A percentile compares a stretch with the other conserved stretches of the same genome.
phyloP scores from a whole-genome alignment of 495 filamentous ascomycete species.

The Cercophora newfieldiana region DNA sequence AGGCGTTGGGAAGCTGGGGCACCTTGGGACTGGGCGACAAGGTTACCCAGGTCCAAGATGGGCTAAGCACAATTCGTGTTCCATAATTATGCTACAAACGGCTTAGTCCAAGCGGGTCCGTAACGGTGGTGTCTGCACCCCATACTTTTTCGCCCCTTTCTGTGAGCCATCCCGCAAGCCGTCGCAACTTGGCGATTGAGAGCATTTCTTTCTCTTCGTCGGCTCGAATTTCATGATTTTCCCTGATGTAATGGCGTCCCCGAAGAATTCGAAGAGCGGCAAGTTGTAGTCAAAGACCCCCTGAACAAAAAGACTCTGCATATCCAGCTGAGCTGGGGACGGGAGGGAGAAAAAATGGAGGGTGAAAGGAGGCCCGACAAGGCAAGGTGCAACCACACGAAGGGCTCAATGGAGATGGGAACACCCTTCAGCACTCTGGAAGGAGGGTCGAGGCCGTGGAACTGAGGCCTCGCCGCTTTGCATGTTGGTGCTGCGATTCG shows the following conservation, averaged over 20 bases:
- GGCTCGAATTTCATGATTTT: background rate
- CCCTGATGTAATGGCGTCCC: no score
- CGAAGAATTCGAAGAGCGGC: no score
- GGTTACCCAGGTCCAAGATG: no score
- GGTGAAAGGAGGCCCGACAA: background rate
- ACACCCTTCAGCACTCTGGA: background rate
- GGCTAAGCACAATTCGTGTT: no score
- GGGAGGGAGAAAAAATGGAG: background rate
- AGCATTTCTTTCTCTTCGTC: no score
- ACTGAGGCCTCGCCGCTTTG: background rate
- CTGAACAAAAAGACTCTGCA: no score
- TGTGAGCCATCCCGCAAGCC: background rate
- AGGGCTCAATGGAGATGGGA: background rate
- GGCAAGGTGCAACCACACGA: background rate
- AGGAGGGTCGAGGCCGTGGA: background rate
- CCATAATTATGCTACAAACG: background rate
- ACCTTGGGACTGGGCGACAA: conserved; percentile 1
- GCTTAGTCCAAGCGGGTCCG: background rate
- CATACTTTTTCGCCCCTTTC: background rate
- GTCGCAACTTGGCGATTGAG: no score
- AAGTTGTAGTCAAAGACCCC: background rate
- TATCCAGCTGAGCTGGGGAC: background rate
- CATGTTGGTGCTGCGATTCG: conserved; percentile 5
- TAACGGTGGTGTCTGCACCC: background rate
- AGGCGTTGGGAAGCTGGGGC: conserved; percentile 1